Conservation (phyloP, 2,329 filamentous ascomycete genomes). For the Aspergillus oerlinghausenensis region DNA sequence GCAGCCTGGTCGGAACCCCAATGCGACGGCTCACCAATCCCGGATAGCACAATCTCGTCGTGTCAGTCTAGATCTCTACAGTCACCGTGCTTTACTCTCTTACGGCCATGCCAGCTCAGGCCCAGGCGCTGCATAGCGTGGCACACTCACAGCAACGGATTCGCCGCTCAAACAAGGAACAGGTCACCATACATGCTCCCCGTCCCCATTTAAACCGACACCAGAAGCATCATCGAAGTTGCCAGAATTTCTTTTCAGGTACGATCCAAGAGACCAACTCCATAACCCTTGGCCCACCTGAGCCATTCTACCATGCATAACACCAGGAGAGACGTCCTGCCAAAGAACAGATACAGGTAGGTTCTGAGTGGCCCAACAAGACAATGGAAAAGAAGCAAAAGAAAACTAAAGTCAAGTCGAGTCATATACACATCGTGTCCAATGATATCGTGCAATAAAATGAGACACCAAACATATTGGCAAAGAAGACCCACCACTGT, state of each 20-base stretch:
- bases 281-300: slow-evolving; percentile 1
- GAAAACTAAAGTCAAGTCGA: not conserved
- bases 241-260: not conserved
- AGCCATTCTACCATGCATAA: not conserved
- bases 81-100: not conserved
- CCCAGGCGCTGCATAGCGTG: not conserved
- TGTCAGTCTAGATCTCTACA: not conserved
- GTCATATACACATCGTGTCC: not conserved
- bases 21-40: slow-evolving; percentile 2
- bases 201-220: not conserved
- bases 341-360: not conserved
- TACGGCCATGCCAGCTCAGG: not conserved
- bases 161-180: not conserved
- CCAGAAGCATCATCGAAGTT: not conserved
- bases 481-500: not conserved
- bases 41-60: not conserved
- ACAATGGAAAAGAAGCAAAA: slow-evolving; percentile 2
- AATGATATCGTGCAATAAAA: not conserved
- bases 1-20: slow-evolving; percentile 8
- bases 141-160: not conserved
- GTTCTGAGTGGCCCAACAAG: not conserved
- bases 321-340: no score
- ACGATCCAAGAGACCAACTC: not conserved
- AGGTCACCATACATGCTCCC: not conserved
- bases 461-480: not conserved